phyloP scores from a whole-genome alignment of 768 basidiomycete genomes.

The Lentinula boryana region DNA sequence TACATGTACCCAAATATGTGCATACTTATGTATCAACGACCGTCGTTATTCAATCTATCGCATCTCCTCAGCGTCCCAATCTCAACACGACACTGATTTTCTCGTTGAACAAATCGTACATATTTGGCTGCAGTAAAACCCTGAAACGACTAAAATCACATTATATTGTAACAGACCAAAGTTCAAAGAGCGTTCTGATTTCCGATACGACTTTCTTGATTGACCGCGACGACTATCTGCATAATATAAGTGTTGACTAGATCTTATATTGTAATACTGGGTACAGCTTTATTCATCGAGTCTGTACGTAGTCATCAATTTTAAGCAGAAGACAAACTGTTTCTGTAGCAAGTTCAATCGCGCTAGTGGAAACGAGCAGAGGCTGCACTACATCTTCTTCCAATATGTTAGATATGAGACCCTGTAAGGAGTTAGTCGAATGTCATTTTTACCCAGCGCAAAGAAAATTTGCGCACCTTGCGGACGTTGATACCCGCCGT shows the following conservation, averaged over 20 bases:
- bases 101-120: no score
- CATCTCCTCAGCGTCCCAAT: neutral
- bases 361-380: constrained; percentile 89
- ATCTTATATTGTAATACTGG: neutral
- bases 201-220: no score
- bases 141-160: no score
- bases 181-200: no score
- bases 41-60: neutral
- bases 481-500: constrained; percentile 98
- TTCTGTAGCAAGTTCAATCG: constrained; percentile 92
- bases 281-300: constrained; percentile 37
- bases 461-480: constrained; percentile 51
- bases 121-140: no score
- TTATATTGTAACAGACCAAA: no score
- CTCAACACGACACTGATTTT: no score
- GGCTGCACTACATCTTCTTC: constrained; percentile 99
- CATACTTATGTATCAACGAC: neutral
- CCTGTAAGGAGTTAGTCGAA: constrained; percentile 38
- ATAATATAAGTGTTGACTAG: neutral
- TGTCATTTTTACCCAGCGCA: no score
- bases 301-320: constrained; percentile 91
- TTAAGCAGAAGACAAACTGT: constrained; percentile 95
- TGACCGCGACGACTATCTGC: no score
- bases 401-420: constrained; percentile 93
- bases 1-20: neutral